Percentiles rank a stretch among this genome's conserved stretches.
Evolutionary conservation across 129 eudicot genomes (phyloP).

Genomic region (Saposhnikovia divaricata): DNA sequence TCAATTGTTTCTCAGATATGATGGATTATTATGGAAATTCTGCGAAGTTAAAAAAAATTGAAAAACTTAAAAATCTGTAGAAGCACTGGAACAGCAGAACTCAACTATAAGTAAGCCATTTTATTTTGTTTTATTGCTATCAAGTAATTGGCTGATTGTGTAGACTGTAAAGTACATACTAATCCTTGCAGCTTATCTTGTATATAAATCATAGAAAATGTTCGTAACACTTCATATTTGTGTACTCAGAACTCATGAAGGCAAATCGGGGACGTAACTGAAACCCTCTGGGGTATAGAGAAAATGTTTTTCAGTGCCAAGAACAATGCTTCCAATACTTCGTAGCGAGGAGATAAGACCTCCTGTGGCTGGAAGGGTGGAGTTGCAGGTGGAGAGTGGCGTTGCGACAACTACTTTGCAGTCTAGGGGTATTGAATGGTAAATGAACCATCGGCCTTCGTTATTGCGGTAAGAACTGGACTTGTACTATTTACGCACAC

Average conservation of each 20-base stretch:
- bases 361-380: conserved; percentile 20
- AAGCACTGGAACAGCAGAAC: too few relatives aligned
- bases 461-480: conserved; percentile 21
- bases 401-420: conserved; percentile 32
- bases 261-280: not conserved
- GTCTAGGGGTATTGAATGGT: conserved; percentile 19
- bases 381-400: conserved; percentile 33
- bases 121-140: not conserved
- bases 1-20: too few relatives aligned
- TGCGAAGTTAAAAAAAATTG: too few relatives aligned
- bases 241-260: not conserved
- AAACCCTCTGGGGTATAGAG: conserved; percentile 18
- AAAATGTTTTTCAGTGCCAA: conserved; percentile 13
- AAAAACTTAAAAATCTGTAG: too few relatives aligned
- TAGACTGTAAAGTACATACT: too few relatives aligned
- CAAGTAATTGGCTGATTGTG: too few relatives aligned
- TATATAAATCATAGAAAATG: too few relatives aligned
- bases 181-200: too few relatives aligned
- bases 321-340: conserved; percentile 11
- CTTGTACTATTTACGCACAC: conserved; percentile 17
- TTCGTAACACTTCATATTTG: too few relatives aligned
- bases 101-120: not conserved
- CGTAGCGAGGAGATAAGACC: conserved; percentile 18
- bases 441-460: conserved; percentile 24
- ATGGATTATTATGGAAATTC: too few relatives aligned